phyloP scores from a whole-genome alignment of 805 yeast species.

The Teunomyces panamensis region DNA sequence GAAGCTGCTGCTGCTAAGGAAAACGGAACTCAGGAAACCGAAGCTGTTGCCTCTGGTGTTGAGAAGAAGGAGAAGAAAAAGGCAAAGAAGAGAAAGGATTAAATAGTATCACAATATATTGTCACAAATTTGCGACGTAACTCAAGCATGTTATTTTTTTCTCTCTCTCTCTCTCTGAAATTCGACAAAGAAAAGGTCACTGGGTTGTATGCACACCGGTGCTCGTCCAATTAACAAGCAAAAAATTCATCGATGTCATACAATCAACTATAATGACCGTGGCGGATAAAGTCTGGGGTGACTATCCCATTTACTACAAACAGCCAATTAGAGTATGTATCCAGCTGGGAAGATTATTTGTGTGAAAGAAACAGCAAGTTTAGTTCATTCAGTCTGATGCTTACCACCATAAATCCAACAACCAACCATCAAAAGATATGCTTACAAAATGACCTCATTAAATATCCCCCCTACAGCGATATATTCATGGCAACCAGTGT shows the following conservation, averaged over 20 bases:
- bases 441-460: too few species aligned
- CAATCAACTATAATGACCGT: constrained; percentile 4
- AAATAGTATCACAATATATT: neutral
- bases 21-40: constrained; percentile 1
- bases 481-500: too few species aligned
- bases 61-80: constrained; percentile 6
- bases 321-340: constrained; percentile 61
- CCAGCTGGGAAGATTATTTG: neutral
- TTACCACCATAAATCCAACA: too few species aligned
- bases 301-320: constrained; percentile 56
- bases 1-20: neutral
- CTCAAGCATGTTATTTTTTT: neutral
- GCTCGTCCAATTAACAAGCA: constrained; percentile 4
- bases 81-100: constrained; percentile 6
- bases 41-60: constrained; percentile 8
- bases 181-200: too few species aligned
- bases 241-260: constrained; percentile 3
- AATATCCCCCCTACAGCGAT: too few species aligned
- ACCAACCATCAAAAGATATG: too few species aligned
- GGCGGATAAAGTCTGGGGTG: constrained; percentile 44
- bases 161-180: neutral
- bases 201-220: neutral
- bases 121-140: neutral
- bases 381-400: neutral
- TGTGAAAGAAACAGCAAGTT: neutral